These are phyloP conservation scores for Perkinsela sp. DNA, from an alignment of 208 protist species.

Conservation along the genomic window DNA sequence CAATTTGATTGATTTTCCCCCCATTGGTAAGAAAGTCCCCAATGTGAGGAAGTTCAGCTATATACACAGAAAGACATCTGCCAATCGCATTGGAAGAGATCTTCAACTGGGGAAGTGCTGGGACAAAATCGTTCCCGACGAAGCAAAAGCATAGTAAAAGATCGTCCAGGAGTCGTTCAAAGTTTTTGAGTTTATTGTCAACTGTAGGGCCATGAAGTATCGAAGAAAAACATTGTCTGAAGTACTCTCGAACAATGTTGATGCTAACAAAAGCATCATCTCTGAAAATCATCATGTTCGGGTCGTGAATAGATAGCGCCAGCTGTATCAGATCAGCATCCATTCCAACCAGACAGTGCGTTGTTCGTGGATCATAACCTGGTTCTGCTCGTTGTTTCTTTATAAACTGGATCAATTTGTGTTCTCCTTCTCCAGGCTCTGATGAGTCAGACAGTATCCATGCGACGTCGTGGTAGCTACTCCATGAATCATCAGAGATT, in stretches of 20 bases:
- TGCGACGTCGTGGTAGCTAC: slow-evolving; percentile 60
- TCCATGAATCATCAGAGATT: slow-evolving; percentile 66
- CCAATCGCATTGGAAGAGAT: slow-evolving; percentile 14
- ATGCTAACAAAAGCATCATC: slow-evolving; percentile 31
- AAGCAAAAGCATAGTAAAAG: slow-evolving; percentile 74
- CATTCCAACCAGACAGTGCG: slow-evolving; percentile 8
- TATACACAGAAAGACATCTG: slow-evolving; percentile 7
- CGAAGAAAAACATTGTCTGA: slow-evolving; percentile 28
- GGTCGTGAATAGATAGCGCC: slow-evolving; percentile 30
- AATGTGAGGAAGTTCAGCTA: slow-evolving; percentile 2
- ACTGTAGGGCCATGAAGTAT: slow-evolving; percentile 6
- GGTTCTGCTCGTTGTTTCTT: slow-evolving; percentile 2
- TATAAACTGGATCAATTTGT: slow-evolving; percentile 8
- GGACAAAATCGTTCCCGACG: slow-evolving; percentile 76
- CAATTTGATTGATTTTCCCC: slow-evolving; percentile 3
- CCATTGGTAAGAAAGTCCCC: slow-evolving; percentile 6
- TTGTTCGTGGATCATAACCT: slow-evolving; percentile 10
- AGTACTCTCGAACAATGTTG: slow-evolving; percentile 2
- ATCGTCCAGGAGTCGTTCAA: slow-evolving; percentile 34
- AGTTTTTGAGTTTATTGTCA: slow-evolving; percentile 10
- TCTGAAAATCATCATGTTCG: slow-evolving; percentile 17
- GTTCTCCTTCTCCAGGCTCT: slow-evolving; percentile 8
- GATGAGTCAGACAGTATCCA: slow-evolving; percentile 13
- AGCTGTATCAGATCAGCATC: slow-evolving; percentile 61
- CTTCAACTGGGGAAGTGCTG: slow-evolving; percentile 52